Conservation (phyloP, 345 rosid genomes). For the Luvunga scandens region DNA sequence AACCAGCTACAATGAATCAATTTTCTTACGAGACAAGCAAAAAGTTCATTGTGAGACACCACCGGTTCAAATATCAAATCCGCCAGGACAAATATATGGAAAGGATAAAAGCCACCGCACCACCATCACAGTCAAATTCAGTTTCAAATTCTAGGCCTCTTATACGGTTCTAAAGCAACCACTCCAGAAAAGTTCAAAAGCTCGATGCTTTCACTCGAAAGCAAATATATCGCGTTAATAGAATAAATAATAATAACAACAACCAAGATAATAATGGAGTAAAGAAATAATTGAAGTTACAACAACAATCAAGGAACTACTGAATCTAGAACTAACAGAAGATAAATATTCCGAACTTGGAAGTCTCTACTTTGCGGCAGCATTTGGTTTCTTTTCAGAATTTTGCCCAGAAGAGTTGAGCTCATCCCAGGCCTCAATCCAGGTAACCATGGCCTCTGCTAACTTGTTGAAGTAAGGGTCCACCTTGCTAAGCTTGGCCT, state of each 20-base stretch:
- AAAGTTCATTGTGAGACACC: neutral
- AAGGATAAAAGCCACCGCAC: neutral
- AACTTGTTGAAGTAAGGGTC: slow-evolving; percentile 50
- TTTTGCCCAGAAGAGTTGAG: slow-evolving; percentile 25
- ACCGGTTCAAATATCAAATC: neutral
- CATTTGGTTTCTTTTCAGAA: slow-evolving; percentile 14
- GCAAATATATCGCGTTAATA: neutral
- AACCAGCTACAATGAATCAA: neutral
- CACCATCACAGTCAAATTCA: neutral
- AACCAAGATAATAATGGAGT: neutral
- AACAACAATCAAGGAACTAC: neutral
- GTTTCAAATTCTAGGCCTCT: slow-evolving; percentile 3
- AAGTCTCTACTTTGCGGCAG: slow-evolving; percentile 20
- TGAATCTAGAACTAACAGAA: neutral
- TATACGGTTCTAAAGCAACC: neutral
- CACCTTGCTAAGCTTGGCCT: slow-evolving; percentile 34
- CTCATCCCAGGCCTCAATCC: slow-evolving; percentile 59
- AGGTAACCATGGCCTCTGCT: slow-evolving; percentile 53
- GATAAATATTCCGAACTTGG: too few relatives aligned
- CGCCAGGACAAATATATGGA: neutral
- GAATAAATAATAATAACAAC: neutral
- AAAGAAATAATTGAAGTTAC: neutral
- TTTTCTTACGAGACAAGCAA: neutral
- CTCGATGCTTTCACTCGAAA: neutral
- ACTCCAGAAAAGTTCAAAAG: neutral